phyloP scores from a whole-genome alignment of 805 yeast genomes.

The Wickerhamomyces queroliae region DNA sequence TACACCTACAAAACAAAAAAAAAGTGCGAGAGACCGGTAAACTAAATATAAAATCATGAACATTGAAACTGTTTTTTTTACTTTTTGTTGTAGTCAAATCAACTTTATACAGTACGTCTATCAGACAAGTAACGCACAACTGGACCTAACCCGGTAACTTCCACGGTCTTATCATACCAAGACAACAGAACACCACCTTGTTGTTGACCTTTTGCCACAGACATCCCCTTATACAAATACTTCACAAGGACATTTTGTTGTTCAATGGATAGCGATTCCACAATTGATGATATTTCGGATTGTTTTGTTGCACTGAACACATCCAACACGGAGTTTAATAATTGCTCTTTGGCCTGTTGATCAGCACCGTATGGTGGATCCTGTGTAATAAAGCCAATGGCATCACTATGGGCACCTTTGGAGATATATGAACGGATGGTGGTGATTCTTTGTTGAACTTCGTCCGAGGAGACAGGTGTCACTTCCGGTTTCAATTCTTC shows the following conservation, averaged over 20 bases:
- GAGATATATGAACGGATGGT: conserved; percentile 59
- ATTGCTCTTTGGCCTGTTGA: conserved; percentile 46
- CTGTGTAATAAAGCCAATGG: conserved; percentile 56
- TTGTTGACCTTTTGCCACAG: conserved; percentile 67
- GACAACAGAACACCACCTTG: conserved; percentile 81
- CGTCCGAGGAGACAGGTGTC: conserved; percentile 40
- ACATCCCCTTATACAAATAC: conserved; percentile 83
- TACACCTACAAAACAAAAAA: no score
- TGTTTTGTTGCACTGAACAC: conserved; percentile 62
- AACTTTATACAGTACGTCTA: conserved; percentile 73
- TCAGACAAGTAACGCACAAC: conserved; percentile 83
- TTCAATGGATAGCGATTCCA: conserved; percentile 50
- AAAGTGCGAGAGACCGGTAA: no score
- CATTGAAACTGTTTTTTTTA: no score
- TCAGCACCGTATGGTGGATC: conserved; percentile 83
- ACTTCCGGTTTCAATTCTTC: conserved; percentile 54
- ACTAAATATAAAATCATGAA: no score
- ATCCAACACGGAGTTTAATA: conserved; percentile 56
- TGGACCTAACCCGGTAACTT: conserved; percentile 81
- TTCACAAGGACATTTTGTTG: conserved; percentile 78
- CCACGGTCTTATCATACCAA: conserved; percentile 91
- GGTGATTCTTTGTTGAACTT: conserved; percentile 47
- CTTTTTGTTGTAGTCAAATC: no score
- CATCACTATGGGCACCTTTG: conserved; percentile 66
- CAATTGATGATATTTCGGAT: conserved; percentile 58